Conservation (phyloP, 2,329 filamentous ascomycete species). For the Proliferodiscus dingleyae region DNA sequence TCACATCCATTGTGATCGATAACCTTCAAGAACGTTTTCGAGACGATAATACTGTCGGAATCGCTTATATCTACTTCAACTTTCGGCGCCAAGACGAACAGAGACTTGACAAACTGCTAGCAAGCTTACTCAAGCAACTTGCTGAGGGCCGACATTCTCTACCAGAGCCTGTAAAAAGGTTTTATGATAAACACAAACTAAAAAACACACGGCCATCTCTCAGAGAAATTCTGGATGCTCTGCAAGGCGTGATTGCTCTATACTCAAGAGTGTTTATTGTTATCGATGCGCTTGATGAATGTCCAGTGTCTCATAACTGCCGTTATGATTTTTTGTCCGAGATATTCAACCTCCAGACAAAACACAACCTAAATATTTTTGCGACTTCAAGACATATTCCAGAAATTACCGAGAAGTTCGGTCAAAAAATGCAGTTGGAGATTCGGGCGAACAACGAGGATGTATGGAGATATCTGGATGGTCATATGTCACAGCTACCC, state of each 20-base stretch:
- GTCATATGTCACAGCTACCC: slow-evolving; percentile 18
- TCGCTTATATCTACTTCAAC: background rate
- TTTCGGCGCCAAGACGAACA: slow-evolving; percentile 27
- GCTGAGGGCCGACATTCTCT: slow-evolving; percentile 5
- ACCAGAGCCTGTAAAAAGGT: slow-evolving; percentile 14
- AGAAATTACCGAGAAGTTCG: slow-evolving; percentile 23
- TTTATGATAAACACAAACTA: slow-evolving; percentile 24
- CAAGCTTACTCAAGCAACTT: slow-evolving; percentile 33
- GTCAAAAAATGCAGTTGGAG: slow-evolving; percentile 16
- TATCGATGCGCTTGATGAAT: slow-evolving; percentile 17
- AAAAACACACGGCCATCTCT: slow-evolving; percentile 20
- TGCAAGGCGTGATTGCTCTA: slow-evolving; percentile 16
- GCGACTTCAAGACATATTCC: slow-evolving; percentile 30
- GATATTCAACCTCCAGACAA: slow-evolving; percentile 23
- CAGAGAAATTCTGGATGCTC: slow-evolving; percentile 19
- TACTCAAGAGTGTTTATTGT: slow-evolving; percentile 20
- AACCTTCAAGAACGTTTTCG: slow-evolving; percentile 29
- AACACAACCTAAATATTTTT: slow-evolving; percentile 23
- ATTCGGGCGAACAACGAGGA: slow-evolving; percentile 31
- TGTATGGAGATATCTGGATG: slow-evolving; percentile 26
- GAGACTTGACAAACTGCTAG: slow-evolving; percentile 18
- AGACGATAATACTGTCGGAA: slow-evolving; percentile 19
- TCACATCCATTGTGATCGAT: slow-evolving; percentile 39
- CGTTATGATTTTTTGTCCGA: slow-evolving; percentile 24
- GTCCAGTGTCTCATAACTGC: slow-evolving; percentile 5